Evolutionary conservation across 306 rosid genomes (phyloP).

Genomic region (Quercus mongolica): DNA sequence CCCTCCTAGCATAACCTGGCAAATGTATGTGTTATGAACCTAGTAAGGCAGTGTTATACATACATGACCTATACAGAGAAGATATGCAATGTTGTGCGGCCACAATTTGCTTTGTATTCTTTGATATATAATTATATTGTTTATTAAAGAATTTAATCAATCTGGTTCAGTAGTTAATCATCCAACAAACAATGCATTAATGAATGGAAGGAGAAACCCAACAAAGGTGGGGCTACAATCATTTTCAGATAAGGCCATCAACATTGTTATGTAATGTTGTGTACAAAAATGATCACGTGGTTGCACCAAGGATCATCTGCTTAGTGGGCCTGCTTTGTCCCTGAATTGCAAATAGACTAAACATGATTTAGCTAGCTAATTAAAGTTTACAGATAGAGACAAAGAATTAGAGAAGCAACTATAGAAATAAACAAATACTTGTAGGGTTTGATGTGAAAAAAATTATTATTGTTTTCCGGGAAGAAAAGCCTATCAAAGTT

Average conservation of each 20-base stretch:
- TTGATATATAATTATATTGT: background rate
- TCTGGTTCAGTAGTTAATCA: conserved; percentile 14
- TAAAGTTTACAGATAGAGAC: background rate
- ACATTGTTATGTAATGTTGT: conserved; percentile 7
- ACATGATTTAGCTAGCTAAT: conserved; percentile 7
- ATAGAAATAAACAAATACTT: background rate
- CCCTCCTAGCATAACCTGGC: background rate
- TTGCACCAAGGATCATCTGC: conserved; percentile 16
- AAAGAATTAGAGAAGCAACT: background rate
- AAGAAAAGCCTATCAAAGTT: background rate
- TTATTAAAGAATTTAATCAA: background rate
- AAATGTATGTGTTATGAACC: background rate
- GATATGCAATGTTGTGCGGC: background rate
- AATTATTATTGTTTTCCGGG: background rate
- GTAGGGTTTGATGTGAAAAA: background rate
- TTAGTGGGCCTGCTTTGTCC: conserved; percentile 49
- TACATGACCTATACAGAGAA: background rate
- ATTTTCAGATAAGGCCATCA: conserved; percentile 32
- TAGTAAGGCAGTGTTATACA: background rate
- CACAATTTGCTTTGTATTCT: background rate
- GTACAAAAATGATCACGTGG: conserved; percentile 25
- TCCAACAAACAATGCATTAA: conserved; percentile 25
- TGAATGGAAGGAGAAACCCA: conserved; percentile 22
- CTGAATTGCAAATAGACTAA: conserved; percentile 20
- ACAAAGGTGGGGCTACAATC: conserved; percentile 36